Evolutionary conservation across 345 rosid species (phyloP).

Genomic region (Raphanus sativus): DNA sequence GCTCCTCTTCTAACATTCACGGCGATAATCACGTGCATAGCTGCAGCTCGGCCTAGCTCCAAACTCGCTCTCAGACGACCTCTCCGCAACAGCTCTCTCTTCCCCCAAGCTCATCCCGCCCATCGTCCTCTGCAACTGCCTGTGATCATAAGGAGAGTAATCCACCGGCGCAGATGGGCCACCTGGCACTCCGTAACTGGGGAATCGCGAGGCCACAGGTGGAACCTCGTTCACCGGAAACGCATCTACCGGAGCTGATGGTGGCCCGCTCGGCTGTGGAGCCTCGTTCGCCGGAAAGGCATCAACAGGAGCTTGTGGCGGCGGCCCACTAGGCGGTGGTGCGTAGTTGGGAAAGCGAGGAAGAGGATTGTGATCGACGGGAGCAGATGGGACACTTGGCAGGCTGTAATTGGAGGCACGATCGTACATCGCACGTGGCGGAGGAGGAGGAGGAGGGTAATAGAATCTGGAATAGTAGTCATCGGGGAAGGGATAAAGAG

Average conservation of each 20-base stretch:
- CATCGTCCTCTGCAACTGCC: constrained; percentile 37
- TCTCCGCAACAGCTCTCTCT: constrained; percentile 32
- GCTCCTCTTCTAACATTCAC: constrained; percentile 36
- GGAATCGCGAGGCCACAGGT: constrained; percentile 4
- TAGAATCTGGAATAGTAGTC: constrained; percentile 47
- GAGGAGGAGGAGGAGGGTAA: constrained; percentile 35
- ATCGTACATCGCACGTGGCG: constrained; percentile 47
- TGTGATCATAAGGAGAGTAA: constrained; percentile 49
- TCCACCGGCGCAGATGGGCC: constrained; percentile 63
- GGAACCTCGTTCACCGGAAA: constrained; percentile 38
- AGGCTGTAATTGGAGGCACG: constrained; percentile 38
- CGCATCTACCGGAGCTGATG: constrained; percentile 54
- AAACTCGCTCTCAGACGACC: constrained; percentile 40
- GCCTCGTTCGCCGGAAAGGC: constrained; percentile 38
- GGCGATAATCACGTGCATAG: constrained; percentile 44
- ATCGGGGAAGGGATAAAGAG: constrained; percentile 36
- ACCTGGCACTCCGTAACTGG: constrained; percentile 43
- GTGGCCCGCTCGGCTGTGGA: constrained; percentile 34
- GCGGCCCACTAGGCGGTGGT: constrained; percentile 34
- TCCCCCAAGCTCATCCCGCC: constrained; percentile 53
- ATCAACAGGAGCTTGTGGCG: constrained; percentile 54
- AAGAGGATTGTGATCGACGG: constrained; percentile 46
- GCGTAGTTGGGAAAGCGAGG: constrained; percentile 35
- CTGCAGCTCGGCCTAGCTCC: constrained; percentile 39
- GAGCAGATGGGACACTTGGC: constrained; percentile 50